Evolutionary conservation across 805 yeast species (phyloP), one percentile per base, ranked within the genome.

Genomic region (Grigorovia humatica): DNA sequence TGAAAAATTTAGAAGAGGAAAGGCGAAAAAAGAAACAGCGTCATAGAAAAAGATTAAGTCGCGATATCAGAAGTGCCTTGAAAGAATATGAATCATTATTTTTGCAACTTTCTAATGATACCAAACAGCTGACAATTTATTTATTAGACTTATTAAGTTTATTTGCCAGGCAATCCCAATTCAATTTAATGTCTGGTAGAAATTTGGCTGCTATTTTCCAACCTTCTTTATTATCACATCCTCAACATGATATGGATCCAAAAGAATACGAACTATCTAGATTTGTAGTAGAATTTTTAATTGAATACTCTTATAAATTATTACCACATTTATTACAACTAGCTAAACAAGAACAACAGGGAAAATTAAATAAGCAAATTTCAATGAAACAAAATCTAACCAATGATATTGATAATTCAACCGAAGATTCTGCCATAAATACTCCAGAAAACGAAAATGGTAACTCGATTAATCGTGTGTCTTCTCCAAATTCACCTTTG

Each of bases 171-270:
- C 83, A 85, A 61, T 77, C 95, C 15, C 79, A 78, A 48, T 79
- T 79, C 54, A 93, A 90, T 65, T 73, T 88, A 56, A 93, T 93
- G 99, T 82, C 96, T 1, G 87, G 96, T 1, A 79, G 88, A 59
- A 93, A 93, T 65, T 72, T 93, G 56, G 96, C 98, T 1, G 96
- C 98, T 1, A 87, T 93, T 52, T 93, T 93, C 71, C 99, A 93
- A 70, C 98, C 99, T 2, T 86, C 96, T n/a, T 81, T 93, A 17
- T 73, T 93, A 50, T 85, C 95, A 9, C 98, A 91, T 66, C 96
- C 96, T 5, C 78, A 77, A 57, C 97, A 93, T 66, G 96, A 90
- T 64, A 80, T 91, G 82, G 80, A 84, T 44, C 97, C 97, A 0
- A 88, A 82, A 35, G 97, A 93, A 68, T 90, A 90, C 69, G 91